Conservation (phyloP, 176 grass and related monocot genomes). For the Avena atlantica region DNA sequence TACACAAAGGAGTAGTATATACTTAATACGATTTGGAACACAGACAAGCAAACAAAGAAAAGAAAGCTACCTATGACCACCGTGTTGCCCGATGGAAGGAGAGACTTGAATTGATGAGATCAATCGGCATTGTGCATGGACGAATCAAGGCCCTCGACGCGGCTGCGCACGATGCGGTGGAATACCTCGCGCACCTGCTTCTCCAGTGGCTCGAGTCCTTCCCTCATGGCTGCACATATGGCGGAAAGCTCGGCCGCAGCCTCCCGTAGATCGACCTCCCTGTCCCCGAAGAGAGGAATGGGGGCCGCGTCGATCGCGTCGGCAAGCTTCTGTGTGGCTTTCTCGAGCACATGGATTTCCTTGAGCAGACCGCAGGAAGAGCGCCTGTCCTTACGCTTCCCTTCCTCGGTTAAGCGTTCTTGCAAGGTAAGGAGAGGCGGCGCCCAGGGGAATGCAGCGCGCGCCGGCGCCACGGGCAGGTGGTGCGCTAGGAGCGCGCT, state of each 20-base stretch:
- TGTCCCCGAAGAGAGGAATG: conserved; percentile 67
- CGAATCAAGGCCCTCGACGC: conserved; percentile 87
- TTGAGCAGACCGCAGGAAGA: conserved; percentile 71
- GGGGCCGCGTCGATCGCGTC: conserved; percentile 66
- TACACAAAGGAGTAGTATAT: conserved; percentile 55
- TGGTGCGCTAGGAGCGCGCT: conserved; percentile 62
- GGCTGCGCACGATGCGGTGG: conserved; percentile 90
- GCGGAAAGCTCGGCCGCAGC: conserved; percentile 65
- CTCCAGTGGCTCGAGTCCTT: conserved; percentile 80
- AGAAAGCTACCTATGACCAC: conserved; percentile 54
- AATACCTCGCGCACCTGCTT: conserved; percentile 90
- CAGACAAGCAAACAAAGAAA: conserved; percentile 45
- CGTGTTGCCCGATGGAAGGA: conserved; percentile 39
- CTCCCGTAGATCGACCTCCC: conserved; percentile 62
- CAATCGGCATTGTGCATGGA: conserved; percentile 71
- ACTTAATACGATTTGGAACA: conserved; percentile 32
- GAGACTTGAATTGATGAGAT: conserved; percentile 18
- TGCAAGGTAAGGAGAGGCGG: conserved; percentile 76
- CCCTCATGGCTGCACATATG: conserved; percentile 66
- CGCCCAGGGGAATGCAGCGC: conserved; percentile 71
- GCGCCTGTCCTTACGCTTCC: conserved; percentile 85
- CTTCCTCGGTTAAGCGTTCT: conserved; percentile 83
- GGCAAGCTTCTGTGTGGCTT: conserved; percentile 62
- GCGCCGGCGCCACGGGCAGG: conserved; percentile 60
- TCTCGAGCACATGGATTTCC: conserved; percentile 78